A percentile compares a stretch with the other conserved stretches of the same genome.
Conservation (phyloP, 2,329 filamentous ascomycete genomes). For the Xylaria sp. region DNA sequence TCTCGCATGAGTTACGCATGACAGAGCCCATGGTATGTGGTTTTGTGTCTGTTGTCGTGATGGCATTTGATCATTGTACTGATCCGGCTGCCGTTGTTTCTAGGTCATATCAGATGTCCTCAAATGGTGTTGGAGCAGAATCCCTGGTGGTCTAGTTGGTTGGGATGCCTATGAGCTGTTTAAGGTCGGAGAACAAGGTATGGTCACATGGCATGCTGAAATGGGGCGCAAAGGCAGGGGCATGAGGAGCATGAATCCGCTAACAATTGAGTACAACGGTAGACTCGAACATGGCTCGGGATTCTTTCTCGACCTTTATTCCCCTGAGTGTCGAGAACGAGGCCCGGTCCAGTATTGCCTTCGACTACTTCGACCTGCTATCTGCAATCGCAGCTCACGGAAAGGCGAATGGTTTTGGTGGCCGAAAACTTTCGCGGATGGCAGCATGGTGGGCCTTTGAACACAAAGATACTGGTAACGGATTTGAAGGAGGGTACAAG, state of each 20-base stretch:
- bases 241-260: constrained; percentile 17
- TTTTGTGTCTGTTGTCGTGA: constrained; percentile 17
- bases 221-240: constrained; percentile 8
- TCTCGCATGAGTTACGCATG: constrained; percentile 88
- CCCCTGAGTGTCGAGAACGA: constrained; percentile 91
- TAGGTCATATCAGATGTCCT: constrained; percentile 92
- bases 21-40: constrained; percentile 87
- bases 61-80: constrained; percentile 9
- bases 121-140: constrained; percentile 98
- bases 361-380: constrained; percentile 95
- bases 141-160: constrained; percentile 89
- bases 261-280: constrained; percentile 25
- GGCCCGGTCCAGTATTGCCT: constrained; percentile 86
- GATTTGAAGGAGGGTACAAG: constrained; percentile 94
- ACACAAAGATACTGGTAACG: constrained; percentile 83
- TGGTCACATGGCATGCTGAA: constrained; percentile 29
- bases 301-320: constrained; percentile 96
- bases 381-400: constrained; percentile 91
- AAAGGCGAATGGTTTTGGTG: constrained; percentile 91
- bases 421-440: constrained; percentile 91
- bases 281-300: constrained; percentile 92
- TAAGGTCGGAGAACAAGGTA: constrained; percentile 92
- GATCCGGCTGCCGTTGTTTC: constrained; percentile 12
- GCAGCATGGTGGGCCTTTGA: constrained; percentile 99
- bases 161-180: constrained; percentile 99